Evolutionary conservation across 148 eudicot species (phyloP), one percentile per base, ranked within the genome.

Genomic region (Pouteria glomerata): DNA sequence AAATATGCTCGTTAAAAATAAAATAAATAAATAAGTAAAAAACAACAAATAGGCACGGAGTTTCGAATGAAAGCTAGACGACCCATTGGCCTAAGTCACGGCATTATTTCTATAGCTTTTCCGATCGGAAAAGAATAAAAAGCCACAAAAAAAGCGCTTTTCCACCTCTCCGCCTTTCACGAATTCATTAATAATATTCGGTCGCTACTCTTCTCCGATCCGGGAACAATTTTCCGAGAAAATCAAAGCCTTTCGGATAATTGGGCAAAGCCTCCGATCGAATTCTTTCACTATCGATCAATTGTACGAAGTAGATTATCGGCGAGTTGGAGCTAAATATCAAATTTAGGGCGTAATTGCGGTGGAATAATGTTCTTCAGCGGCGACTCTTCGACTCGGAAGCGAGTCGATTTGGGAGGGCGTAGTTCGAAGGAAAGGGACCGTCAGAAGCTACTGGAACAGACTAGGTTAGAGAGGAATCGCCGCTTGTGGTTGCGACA

Each of bases 401-500:
- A 89, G 73, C 87, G 97, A 63, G 97, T 95, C 15, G 96, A 95
- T 91, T 91, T 95, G 66, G 98, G 98, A 16, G 98, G 98, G 34
- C 85, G 97, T 31, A 95, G 98, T 57, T 86, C 97, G 0, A 95
- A 95, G 66, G 98, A 95, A 71, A 81, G 97, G 50, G 98, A 95
- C 74, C 78, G 97, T 5, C 87, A 85, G 85, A 91, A 95, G 85
- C 96, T 95, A 74, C 71, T 95, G 35, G 98, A 95, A 70, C 97
- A 95, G 73, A 82, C 96, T 21, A 82, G 91, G 35, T 78, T 81
- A 73, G 98, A 95, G 79, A 82, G 98, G 24, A 83, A 88, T 63
- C 91, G 89, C 35, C 80, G 98, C 19, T 64, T 79, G 56, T 77
- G 73, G 78, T 62, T 80, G 41, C 96, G 96, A 6, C 76, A 80